These are phyloP conservation scores for Sugiyamaella smithiae DNA, from an alignment of 805 yeast species.

Conservation along the genomic window DNA sequence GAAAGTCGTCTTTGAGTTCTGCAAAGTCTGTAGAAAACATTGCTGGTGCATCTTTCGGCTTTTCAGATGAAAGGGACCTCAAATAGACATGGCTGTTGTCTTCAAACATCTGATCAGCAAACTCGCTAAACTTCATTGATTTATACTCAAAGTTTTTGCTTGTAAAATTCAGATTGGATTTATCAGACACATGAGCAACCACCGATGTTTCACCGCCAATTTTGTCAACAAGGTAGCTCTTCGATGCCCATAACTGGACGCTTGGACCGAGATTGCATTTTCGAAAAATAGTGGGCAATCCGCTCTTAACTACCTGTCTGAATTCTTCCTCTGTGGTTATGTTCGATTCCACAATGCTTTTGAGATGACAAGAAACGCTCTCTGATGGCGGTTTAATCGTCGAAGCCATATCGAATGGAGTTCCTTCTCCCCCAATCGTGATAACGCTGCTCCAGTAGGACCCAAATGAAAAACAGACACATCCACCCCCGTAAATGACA, in stretches of 20 bases:
- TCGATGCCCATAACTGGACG: constrained; percentile 29
- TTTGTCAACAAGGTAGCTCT: constrained; percentile 29
- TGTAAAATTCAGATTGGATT: constrained; percentile 30
- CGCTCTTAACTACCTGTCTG: background rate
- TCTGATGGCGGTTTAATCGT: background rate
- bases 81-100: constrained; percentile 24
- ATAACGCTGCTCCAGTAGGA: constrained; percentile 45
- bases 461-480: constrained; percentile 81
- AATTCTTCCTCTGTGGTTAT: constrained; percentile 10
- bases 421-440: background rate
- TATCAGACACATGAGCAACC: constrained; percentile 30
- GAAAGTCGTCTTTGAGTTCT: constrained; percentile 31
- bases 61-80: constrained; percentile 30
- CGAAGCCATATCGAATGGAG: background rate
- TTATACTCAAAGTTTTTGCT: constrained; percentile 35
- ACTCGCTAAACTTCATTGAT: constrained; percentile 29
- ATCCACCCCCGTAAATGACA: constrained; percentile 62
- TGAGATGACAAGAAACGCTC: background rate
- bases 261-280: constrained; percentile 31
- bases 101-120: constrained; percentile 26
- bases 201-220: constrained; percentile 31
- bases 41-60: constrained; percentile 34
- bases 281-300: constrained; percentile 30
- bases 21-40: constrained; percentile 34
- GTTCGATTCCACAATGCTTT: background rate